Evolutionary conservation across 208 protist genomes (phyloP), one percentile per base, ranked within the genome.

Genomic region (Leishmania turanica): DNA sequence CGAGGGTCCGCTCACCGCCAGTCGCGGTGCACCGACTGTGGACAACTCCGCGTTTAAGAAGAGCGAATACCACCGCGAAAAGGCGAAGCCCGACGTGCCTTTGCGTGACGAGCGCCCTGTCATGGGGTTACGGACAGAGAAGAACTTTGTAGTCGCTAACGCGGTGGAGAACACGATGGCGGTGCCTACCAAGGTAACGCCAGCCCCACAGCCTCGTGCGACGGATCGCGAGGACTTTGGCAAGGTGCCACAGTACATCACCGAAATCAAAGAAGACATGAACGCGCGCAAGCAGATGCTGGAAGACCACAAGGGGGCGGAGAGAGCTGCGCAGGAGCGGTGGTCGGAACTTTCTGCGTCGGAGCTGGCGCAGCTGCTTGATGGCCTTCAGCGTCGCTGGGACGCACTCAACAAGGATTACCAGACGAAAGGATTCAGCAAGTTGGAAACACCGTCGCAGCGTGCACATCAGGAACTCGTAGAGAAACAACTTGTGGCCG

Each of bases 141-240:
- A 99, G 85, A 98, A 99, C 78, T 99, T 95, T 82, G 95, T 99
- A 15, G 89, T 98, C 24, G 92, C 93, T 27, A 99, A 99, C 82
- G 97, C 98, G 13, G 98, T 99, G 7, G 97, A 99, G 69, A 98
- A 92, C 80, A 95, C 97, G 78, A 78, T 98, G 81, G 93, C 94
- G 15, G 87, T 97, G 73, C 94, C 96, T 9, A 91, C 90, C 9
- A 98, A 96, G 79, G 83, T 81, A 5, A 89, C 86, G 19, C 90
- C 90, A 11, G 77, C 84, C 15, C 66, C 81, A 75, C 77, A 89
- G 62, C 88, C 87, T 62, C 90, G 88, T 78, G 86, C 91, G 0
- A 92, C 89, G 45, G 91, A 96, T 60, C 87, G 90, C 7, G 89
- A 80, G 60, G 95, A 97, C 85, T 99, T 95, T 87, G 97, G 93